Percentiles rank a stretch among this genome's conserved stretches.
These are phyloP conservation scores for Pleurotus cornucopiae DNA, from an alignment of 768 basidiomycete species.

Conservation along the genomic window DNA sequence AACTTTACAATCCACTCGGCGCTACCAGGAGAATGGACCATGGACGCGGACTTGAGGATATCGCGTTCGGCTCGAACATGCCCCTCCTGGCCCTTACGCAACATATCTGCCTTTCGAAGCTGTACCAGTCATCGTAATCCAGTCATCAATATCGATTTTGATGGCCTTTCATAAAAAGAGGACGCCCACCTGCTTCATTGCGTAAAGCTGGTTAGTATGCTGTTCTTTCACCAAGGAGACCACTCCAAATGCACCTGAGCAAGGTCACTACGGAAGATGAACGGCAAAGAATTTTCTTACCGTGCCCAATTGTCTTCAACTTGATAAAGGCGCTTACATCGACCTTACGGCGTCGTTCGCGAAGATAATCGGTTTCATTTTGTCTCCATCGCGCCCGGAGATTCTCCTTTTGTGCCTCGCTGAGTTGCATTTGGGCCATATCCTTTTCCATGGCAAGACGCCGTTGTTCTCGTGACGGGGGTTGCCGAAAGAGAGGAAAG, in stretches of 20 bases:
- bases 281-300: constrained; percentile 34
- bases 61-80: constrained; percentile 96
- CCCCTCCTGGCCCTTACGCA: constrained; percentile 95
- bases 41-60: constrained; percentile 84
- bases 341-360: constrained; percentile 79
- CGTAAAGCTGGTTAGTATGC: constrained; percentile 75
- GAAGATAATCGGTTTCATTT: constrained; percentile 88
- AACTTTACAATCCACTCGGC: constrained; percentile 95
- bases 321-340: constrained; percentile 82
- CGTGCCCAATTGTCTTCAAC: constrained; percentile 93
- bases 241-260: constrained; percentile 84
- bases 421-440: constrained; percentile 70
- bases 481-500: constrained; percentile 80
- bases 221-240: constrained; percentile 89
- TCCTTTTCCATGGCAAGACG: constrained; percentile 85
- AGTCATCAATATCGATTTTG: neutral
- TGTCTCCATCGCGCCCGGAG: constrained; percentile 74
- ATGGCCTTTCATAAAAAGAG: constrained; percentile 10
- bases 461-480: constrained; percentile 82
- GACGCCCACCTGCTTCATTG: constrained; percentile 87
- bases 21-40: constrained; percentile 65
- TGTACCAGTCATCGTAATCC: constrained; percentile 22
- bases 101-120: constrained; percentile 88
- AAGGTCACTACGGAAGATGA: constrained; percentile 8
- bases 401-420: constrained; percentile 64